Evolutionary conservation across 2,329 filamentous ascomycete species (phyloP), one percentile per base, ranked within the genome.

Genomic region (Cladophialophora immunda): DNA sequence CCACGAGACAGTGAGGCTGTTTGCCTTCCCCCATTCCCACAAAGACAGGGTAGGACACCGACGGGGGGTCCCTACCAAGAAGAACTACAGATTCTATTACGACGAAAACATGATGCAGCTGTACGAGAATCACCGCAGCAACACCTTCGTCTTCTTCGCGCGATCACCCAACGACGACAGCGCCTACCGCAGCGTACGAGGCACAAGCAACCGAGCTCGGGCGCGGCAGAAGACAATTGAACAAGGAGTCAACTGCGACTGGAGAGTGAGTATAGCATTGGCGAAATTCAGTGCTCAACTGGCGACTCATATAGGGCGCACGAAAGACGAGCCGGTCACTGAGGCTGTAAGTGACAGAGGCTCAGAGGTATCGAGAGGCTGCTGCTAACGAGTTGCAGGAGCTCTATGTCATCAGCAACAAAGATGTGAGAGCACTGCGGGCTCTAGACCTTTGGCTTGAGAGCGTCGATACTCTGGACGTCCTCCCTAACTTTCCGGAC

Each of bases 11-110:
- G 56, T 58, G 19, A 45, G 56, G 27, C 11, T 58, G 34, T 58
- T 58, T 30, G 56, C 56, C n/a, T 58, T 58, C n/a, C 56, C 56
- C 4, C 56, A 58, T 58, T 58, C 56, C 9, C 56, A 58, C 36
- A 47, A 30, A 15, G 56, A 58, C 56, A 58, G 38, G 27, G 36
- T 29, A n/a, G 56, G 34, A 58, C 56, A 58, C 17, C 56, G 56
- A 17, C 34, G 56, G 22, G 56, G 9, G 11, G 56, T 58, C 4
- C 56, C 56, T 6, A 58, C 56, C 25, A 58, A 58, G 19, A 58
- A 45, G n/a, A 58, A 58, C 11, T 58, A 58, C 25, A 19, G 56
- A 13, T 58, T 58, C 36, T 58, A 58, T 15, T 58, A 58, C 25
- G 56, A 58, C 17, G 56, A 58, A 25, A 58, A 36, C 22, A n/a